phyloP scores from a whole-genome alignment of 495 filamentous ascomycete genomes.

The Acidiella bohemica region DNA sequence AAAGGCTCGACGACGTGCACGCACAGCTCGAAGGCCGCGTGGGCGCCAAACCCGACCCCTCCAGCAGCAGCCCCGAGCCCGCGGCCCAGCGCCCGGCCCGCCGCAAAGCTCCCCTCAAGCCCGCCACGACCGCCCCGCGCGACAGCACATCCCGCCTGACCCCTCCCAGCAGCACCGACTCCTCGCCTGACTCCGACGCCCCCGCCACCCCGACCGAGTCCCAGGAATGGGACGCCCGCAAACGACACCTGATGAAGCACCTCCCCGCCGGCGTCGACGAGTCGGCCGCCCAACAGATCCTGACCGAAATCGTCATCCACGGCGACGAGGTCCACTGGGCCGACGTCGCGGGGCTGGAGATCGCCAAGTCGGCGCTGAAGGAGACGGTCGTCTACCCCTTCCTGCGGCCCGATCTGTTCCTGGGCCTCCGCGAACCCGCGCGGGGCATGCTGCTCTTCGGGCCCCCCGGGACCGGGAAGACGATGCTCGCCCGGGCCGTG shows the following conservation, averaged over 20 bases:
- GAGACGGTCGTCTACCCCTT: slow-evolving; percentile 98
- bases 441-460: slow-evolving; percentile 94
- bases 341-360: slow-evolving; percentile 82
- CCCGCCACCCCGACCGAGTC: slow-evolving; percentile 13
- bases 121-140: too few species aligned
- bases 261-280: slow-evolving; percentile 71
- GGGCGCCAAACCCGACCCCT: background rate
- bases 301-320: slow-evolving; percentile 91
- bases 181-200: slow-evolving; percentile 27
- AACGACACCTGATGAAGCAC: slow-evolving; percentile 55
- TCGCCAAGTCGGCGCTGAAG: slow-evolving; percentile 83
- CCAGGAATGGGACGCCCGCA: slow-evolving; percentile 32
- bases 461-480: slow-evolving; percentile 93
- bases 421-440: slow-evolving; percentile 86
- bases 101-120: slow-evolving; percentile 5
- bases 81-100: background rate
- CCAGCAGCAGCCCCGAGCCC: slow-evolving; percentile 8
- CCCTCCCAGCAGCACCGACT: slow-evolving; percentile 15
- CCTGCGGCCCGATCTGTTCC: slow-evolving; percentile 87
- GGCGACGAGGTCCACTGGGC: slow-evolving; percentile 94
- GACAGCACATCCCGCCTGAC: slow-evolving; percentile 2
- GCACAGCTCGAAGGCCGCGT: background rate
- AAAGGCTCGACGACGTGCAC: slow-evolving; percentile 10
- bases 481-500: slow-evolving; percentile 91
- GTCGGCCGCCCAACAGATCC: slow-evolving; percentile 70